These are phyloP conservation scores for Monilinia fructicola DNA, from an alignment of 2,329 filamentous ascomycete species.

Conservation along the genomic window DNA sequence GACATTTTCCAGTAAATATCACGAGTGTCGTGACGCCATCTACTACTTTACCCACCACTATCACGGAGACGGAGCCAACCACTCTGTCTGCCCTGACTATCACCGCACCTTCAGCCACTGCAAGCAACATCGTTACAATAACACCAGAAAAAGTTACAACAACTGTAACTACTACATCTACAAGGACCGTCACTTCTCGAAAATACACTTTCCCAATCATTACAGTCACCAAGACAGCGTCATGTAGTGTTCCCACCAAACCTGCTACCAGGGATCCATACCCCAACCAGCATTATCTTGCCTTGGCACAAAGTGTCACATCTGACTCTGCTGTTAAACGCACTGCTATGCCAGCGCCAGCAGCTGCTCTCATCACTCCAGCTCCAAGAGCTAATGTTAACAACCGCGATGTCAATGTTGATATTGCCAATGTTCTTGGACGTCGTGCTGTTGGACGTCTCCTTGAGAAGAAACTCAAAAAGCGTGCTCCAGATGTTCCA, in stretches of 20 bases:
- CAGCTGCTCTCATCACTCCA: constrained; percentile 4
- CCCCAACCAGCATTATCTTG: constrained; percentile 8
- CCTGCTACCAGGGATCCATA: constrained; percentile 13
- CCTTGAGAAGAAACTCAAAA: constrained; percentile 18
- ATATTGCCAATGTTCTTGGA: constrained; percentile 16
- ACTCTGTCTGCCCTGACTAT: constrained; percentile 9
- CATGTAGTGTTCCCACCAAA: constrained; percentile 9
- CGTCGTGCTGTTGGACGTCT: constrained; percentile 20
- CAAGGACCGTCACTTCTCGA: constrained; percentile 10
- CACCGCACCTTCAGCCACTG: constrained; percentile 12
- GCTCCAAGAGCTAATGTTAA: constrained; percentile 6
- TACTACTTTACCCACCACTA: constrained; percentile 5
- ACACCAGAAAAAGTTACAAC: constrained; percentile 10
- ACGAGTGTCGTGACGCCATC: constrained; percentile 18
- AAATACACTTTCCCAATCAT: constrained; percentile 13
- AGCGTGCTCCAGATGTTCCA: constrained; percentile 22
- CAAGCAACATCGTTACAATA: constrained; percentile 10
- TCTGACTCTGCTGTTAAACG: neutral
- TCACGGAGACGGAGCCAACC: neutral
- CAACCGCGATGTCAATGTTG: constrained; percentile 10
- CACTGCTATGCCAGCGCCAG: neutral
- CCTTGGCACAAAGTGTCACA: constrained; percentile 19
- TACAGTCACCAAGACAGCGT: constrained; percentile 16
- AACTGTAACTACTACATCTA: constrained; percentile 7
- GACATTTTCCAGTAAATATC: constrained; percentile 18